A percentile compares a stretch with the other conserved stretches of the same genome.
Conservation (phyloP, 2,329 filamentous ascomycete genomes). For the Neocatenulostroma microsporum region DNA sequence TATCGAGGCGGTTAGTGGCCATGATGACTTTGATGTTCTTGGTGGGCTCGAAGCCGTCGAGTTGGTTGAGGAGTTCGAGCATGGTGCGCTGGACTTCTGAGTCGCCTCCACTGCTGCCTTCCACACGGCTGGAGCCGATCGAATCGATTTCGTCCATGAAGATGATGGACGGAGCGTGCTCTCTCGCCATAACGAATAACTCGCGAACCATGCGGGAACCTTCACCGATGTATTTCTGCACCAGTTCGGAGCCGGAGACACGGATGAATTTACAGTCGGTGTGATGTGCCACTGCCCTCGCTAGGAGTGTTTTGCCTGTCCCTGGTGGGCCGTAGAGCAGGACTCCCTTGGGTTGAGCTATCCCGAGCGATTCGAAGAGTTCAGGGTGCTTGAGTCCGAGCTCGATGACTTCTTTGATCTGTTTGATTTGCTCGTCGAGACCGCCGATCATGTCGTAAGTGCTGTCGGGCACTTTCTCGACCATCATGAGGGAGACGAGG, state of each 20-base stretch:
- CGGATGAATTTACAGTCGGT: conserved; percentile 99
- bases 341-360: conserved; percentile 96
- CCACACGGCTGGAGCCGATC: conserved; percentile 93
- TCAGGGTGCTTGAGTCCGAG: conserved; percentile 96
- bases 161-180: conserved; percentile 97
- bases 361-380: conserved; percentile 97
- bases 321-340: conserved; percentile 93
- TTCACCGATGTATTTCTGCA: conserved; percentile 99
- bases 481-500: conserved; percentile 99
- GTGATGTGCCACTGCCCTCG: conserved; percentile 93
- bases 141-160: conserved; percentile 99
- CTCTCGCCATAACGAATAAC: conserved; percentile 97
- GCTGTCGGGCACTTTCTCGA: conserved; percentile 98
- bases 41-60: conserved; percentile 96
- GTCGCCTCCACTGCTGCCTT: conserved; percentile 89
- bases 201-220: conserved; percentile 97
- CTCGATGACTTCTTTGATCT: conserved; percentile 99
- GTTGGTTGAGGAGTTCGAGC: conserved; percentile 95
- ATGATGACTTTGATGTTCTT: conserved; percentile 99
- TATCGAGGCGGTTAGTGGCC: conserved; percentile 97
- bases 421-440: conserved; percentile 97
- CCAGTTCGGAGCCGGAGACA: conserved; percentile 89
- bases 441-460: conserved; percentile 99
- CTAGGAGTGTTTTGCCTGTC: conserved; percentile 92
- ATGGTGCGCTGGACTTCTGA: conserved; percentile 98